A percentile compares a stretch with the other conserved stretches of the same genome.
Conservation (phyloP, 768 basidiomycete species). For the Xerocomellus intermedius region DNA sequence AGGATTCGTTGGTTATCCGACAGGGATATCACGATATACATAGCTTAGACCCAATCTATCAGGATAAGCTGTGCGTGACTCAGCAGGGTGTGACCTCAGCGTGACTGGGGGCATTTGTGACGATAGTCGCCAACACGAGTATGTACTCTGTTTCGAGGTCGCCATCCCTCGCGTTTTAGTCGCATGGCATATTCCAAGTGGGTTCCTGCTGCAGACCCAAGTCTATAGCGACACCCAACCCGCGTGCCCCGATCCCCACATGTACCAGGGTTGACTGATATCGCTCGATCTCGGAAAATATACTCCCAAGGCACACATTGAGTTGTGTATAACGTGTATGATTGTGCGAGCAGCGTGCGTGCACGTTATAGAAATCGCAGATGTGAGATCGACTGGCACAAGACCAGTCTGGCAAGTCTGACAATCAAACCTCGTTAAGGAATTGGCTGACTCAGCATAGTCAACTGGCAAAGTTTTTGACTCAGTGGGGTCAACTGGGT, state of each 20-base stretch:
- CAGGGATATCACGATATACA: too few relatives aligned
- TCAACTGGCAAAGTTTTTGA: neutral
- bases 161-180: neutral
- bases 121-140: too few relatives aligned
- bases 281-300: neutral
- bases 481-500: neutral
- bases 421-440: neutral
- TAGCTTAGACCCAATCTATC: neutral
- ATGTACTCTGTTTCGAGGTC: neutral
- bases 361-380: neutral
- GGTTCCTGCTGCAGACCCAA: neutral
- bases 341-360: neutral
- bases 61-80: neutral
- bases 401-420: too few relatives aligned
- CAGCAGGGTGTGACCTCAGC: neutral
- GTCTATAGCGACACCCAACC: neutral
- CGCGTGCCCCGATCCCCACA: neutral
- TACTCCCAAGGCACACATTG: neutral
- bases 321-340: neutral
- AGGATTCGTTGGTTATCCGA: neutral
- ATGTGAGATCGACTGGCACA: neutral
- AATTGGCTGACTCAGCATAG: slow-evolving; percentile 16
- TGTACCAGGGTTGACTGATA: neutral
- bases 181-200: neutral
- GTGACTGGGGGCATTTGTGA: neutral